Base-by-base conservation (phyloP, 805 yeast genomes). In the Wickerhamiella parazyma region DNA sequence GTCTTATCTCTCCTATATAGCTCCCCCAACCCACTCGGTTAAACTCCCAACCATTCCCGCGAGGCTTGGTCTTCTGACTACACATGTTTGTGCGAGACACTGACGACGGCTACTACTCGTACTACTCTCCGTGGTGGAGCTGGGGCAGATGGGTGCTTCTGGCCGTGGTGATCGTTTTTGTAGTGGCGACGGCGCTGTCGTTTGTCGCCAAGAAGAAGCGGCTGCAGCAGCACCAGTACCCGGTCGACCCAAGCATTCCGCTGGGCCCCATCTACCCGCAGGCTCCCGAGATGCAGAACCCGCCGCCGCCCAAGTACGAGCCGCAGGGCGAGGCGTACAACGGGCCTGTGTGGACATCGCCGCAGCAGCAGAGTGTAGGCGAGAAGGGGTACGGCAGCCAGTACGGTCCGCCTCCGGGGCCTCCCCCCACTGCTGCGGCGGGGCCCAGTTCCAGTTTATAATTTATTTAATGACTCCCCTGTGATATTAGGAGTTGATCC, bases 111-210 rank as follows among this genome's bases (percentile, higher is more conserved):
- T 17, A 17, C 29, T 33, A 33, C 34, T 2, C 5, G 29, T 38
- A 38, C 17, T 38, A 31, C 31, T 33, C 19, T 22, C 33, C 43
- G 6, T 40, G 43, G 43, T 31, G 38, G 18, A 33, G 8, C 26
- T 40, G 43, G 43, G 43, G 43, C 10, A 33, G 38, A 18, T 40
- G 43, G 43, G 38, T 40, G 4, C 26, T 40, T 14, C 26, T 40
- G 6, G 43, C 43, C 10, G 25, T 40, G 4, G 35, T 40, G 8
- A 25, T 40, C 24, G 22, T 40, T 17, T 28, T 40, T 18, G 21
- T 40, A 18, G 26, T 40, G 16, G 38, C 29, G 29, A 22, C 22
- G 9, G 33, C 33, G 17, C 31, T 29, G 6, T 18, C 29, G 18
- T 40, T 40, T 33, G 26, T 40, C 14, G 43, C 22, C 18, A 31